These are phyloP conservation scores for Agroathelia rolfsii DNA, from an alignment of 1,284 basidiomycete genomes.

Conservation along the genomic window DNA sequence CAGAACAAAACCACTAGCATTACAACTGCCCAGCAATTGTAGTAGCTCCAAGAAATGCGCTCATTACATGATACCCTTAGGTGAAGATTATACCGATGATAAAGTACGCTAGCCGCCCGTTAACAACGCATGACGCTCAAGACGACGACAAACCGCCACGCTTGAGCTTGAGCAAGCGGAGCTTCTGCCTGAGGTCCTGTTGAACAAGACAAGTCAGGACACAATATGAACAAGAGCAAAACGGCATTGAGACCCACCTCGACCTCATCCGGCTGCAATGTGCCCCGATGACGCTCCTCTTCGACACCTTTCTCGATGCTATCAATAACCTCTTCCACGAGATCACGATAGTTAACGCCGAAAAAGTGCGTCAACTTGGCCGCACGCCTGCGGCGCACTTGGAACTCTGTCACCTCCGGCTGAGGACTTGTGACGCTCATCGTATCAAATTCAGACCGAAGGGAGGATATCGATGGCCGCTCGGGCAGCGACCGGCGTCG, in stretches of 20 bases:
- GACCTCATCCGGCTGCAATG: conserved; percentile 53
- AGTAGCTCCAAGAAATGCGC: too few species aligned
- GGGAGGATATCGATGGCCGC: conserved; percentile 48
- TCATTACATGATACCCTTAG: too few species aligned
- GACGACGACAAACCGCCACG: too few species aligned
- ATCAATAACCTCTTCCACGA: conserved; percentile 66
- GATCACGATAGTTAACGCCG: conserved; percentile 68
- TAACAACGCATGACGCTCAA: too few species aligned
- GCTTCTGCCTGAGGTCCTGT: too few species aligned
- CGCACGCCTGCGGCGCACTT: conserved; percentile 57
- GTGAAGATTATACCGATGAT: too few species aligned
- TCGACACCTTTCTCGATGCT: conserved; percentile 69
- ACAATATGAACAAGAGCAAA: conserved; percentile 6
- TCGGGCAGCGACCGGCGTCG: conserved; percentile 64
- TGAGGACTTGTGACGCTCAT: conserved; percentile 27
- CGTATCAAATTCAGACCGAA: conserved; percentile 44
- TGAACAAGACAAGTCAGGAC: too few species aligned
- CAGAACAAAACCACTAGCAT: too few species aligned
- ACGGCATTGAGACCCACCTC: conserved; percentile 36
- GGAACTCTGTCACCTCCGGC: conserved; percentile 46
- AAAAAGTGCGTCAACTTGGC: conserved; percentile 78
- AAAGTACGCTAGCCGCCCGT: too few species aligned
- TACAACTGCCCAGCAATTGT: too few species aligned
- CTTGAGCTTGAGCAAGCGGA: too few species aligned
- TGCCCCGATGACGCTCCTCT: conserved; percentile 53